Percentiles rank a stretch among this genome's conserved stretches.
Evolutionary conservation across 352 stramenopile genomes (phyloP).

Genomic region (Globisporangium mamillatum): DNA sequence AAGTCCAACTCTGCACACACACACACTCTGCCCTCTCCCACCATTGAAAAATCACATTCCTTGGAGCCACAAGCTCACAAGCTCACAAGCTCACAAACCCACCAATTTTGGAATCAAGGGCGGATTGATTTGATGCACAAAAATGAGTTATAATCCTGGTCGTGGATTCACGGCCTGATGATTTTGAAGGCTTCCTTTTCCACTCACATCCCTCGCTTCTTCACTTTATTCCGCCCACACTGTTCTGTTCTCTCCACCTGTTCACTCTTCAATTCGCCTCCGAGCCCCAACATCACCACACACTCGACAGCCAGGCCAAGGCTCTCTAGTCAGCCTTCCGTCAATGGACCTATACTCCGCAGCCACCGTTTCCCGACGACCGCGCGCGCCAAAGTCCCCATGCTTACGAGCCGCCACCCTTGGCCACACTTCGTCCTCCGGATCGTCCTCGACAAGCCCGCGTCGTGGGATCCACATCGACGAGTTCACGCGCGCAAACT

Average conservation of each 20-base stretch:
- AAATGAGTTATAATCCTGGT: not conserved
- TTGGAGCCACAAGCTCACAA: too few species aligned
- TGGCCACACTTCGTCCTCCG: not conserved
- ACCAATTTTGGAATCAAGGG: too few species aligned
- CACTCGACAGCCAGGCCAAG: not conserved
- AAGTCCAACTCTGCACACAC: too few species aligned
- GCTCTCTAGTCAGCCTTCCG: not conserved
- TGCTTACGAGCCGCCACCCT: not conserved
- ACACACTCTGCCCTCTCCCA: too few species aligned
- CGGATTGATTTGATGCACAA: too few species aligned
- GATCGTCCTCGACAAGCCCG: not conserved
- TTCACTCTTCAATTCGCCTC: slow-evolving; percentile 2
- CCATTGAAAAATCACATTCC: too few species aligned
- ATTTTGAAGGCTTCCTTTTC: too few species aligned
- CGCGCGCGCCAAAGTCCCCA: not conserved
- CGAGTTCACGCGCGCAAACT: slow-evolving; percentile 42
- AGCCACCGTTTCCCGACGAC: not conserved
- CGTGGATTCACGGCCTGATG: too few species aligned
- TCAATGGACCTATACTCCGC: slow-evolving; percentile 1
- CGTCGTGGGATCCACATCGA: slow-evolving; percentile 32
- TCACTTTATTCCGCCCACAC: not conserved
- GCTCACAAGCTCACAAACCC: too few species aligned
- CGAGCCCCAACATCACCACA: not conserved
- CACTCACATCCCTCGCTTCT: not conserved
- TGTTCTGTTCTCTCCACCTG: not conserved